Conservation (phyloP, 2,329 filamentous ascomycete genomes). For the Aspergillus japonicus region DNA sequence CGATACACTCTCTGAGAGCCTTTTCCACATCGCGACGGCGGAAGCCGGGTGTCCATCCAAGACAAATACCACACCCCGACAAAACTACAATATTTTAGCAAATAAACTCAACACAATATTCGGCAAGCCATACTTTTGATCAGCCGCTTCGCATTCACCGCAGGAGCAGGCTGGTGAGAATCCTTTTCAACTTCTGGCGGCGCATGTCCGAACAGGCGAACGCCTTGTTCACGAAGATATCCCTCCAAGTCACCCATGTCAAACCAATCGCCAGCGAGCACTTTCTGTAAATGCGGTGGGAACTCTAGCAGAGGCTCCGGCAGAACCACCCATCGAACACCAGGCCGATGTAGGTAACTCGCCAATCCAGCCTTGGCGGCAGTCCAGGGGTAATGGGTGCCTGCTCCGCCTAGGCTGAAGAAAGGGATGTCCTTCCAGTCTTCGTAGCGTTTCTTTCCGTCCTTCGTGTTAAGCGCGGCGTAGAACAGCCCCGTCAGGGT, state of each 20-base stretch:
- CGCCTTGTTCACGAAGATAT: slow-evolving; percentile 19
- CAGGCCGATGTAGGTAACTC: slow-evolving; percentile 4
- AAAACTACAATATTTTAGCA: slow-evolving; percentile 17
- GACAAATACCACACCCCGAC: slow-evolving; percentile 20
- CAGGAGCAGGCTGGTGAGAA: background rate
- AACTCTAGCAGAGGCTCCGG: slow-evolving; percentile 17
- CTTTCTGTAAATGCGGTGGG: slow-evolving; percentile 12
- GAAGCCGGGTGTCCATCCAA: slow-evolving; percentile 28
- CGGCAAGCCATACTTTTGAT: slow-evolving; percentile 16
- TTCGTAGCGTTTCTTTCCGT: slow-evolving; percentile 17
- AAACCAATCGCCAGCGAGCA: slow-evolving; percentile 27
- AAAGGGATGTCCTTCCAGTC: slow-evolving; percentile 25
- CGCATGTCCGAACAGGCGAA: slow-evolving; percentile 14
- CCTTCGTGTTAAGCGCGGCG: slow-evolving; percentile 17
- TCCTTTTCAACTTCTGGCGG: background rate
- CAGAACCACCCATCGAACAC: slow-evolving; percentile 12
- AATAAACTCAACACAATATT: background rate
- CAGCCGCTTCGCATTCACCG: slow-evolving; percentile 16
- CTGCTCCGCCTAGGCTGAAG: slow-evolving; percentile 26
- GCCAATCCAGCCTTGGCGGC: background rate
- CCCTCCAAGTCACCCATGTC: slow-evolving; percentile 25
- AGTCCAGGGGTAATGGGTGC: slow-evolving; percentile 23
- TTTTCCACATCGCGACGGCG: slow-evolving; percentile 22
- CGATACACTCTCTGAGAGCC: slow-evolving; percentile 11
- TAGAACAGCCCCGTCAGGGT: slow-evolving; percentile 20